Evolutionary conservation across 306 rosid genomes (phyloP), one percentile per base, ranked within the genome.

Genomic region (Casuarina equisetifolia): DNA sequence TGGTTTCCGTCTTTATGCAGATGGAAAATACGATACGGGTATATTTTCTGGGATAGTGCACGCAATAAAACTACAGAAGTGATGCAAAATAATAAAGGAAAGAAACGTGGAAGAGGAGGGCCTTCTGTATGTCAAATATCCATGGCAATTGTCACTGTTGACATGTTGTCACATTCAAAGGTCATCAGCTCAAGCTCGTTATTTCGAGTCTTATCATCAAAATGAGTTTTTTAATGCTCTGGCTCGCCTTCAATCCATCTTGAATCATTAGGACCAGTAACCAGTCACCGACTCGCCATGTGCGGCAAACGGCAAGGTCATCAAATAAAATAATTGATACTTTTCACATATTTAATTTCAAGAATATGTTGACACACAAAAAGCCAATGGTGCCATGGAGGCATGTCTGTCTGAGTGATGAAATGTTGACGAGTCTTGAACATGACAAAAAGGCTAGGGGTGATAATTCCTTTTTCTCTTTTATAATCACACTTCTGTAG

Each of bases 21-120:
- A 9, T 66, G 74, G 53, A 74, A 74, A 76, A 52, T 54, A 69
- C 50, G 70, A 80, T 20, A 52, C 11, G 45, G 57, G 57, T 51
- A 51, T 15, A 51, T 4, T 54, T 54, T 54, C 32, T 54, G 5
- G 59, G 32, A 54, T 54, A n/a, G 2, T 20, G 25, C 32, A 54
- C 20, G 1, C 32, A 54, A 17, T 54, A 25, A 54, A 54, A 54
- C 9, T 54, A 54, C 6, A 7, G 25, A 54, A 54, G 61, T n/a
- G 6, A 54, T 54, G 61, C 61, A 53, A 15, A 16, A 4, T 53
- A 53, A 15, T 53, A 53, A 20, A 53, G 7, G 7, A 53, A 13
- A 15, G 12, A 53, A 53, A 53, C 9, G 4, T 53, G 32, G 1
- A 25, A 17, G 8, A 53, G 20, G 8, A 53, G 20, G 58, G 25